A percentile compares a stretch with the other conserved stretches of the same genome.
phyloP scores from a whole-genome alignment of 2,329 filamentous ascomycete genomes.

The Ceratocystiopsis brevicomis region DNA sequence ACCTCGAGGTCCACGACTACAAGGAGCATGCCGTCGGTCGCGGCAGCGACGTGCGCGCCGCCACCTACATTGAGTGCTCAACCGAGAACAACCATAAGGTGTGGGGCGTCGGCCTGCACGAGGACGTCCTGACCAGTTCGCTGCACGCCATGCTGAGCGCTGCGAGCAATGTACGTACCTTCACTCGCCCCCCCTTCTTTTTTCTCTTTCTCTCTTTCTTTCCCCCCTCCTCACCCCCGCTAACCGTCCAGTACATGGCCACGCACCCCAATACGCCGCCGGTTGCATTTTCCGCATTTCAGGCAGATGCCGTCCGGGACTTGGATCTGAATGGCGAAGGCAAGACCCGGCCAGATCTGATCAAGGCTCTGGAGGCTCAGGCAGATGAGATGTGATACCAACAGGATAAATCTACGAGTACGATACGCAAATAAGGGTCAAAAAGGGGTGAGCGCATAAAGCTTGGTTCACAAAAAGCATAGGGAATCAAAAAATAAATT shows the following conservation, averaged over 20 bases:
- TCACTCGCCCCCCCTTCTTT: background rate
- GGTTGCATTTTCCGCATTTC: slow-evolving; percentile 37
- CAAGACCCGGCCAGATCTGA: slow-evolving; percentile 10
- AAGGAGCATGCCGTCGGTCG: slow-evolving; percentile 86
- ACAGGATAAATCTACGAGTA: background rate
- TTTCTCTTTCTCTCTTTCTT: background rate
- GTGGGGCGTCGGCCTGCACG: slow-evolving; percentile 83
- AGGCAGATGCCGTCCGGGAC: slow-evolving; percentile 25
- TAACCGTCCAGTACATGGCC: slow-evolving; percentile 44
- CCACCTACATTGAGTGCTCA: slow-evolving; percentile 83
- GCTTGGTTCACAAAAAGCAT: background rate
- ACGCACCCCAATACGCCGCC: slow-evolving; percentile 48
- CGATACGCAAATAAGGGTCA: background rate
- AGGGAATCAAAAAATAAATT: no score
- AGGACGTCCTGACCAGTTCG: slow-evolving; percentile 80
- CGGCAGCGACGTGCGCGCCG: slow-evolving; percentile 73
- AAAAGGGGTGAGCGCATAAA: background rate
- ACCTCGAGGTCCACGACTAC: slow-evolving; percentile 83
- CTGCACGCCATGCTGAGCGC: slow-evolving; percentile 72
- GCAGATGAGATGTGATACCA: slow-evolving; percentile 12
- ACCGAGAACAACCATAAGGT: slow-evolving; percentile 50
- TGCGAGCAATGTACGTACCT: slow-evolving; percentile 65
- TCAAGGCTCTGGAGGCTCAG: slow-evolving; percentile 19
- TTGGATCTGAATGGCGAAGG: slow-evolving; percentile 15
- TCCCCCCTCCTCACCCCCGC: no score